phyloP scores from a whole-genome alignment of 129 eudicot species.

The Chrysanthemum seticuspe region DNA sequence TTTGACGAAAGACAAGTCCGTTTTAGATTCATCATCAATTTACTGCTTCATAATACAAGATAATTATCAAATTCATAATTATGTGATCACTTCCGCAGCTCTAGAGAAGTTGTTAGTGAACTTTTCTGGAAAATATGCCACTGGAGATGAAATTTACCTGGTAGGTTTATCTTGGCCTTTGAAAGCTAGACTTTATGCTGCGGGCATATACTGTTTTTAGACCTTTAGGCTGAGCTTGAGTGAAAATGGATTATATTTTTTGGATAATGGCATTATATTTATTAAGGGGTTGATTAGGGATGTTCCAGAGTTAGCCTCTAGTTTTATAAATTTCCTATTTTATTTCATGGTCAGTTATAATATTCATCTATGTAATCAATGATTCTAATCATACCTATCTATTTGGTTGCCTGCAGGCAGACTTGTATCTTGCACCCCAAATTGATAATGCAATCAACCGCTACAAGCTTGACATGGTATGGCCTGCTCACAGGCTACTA shows the following conservation, averaged over 20 bases:
- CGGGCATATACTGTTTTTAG: no score
- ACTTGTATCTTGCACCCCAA: constrained; percentile 81
- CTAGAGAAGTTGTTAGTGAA: constrained; percentile 65
- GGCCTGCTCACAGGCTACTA: neutral
- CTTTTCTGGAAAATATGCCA: constrained; percentile 81
- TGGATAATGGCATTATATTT: no score
- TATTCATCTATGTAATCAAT: neutral
- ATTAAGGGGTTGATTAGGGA: no score
- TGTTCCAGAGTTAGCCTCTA: neutral
- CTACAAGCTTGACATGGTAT: constrained; percentile 31
- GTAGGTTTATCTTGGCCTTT: constrained; percentile 36
- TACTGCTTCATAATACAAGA: no score
- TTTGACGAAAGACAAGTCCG: no score
- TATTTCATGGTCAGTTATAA: neutral
- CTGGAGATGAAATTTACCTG: constrained; percentile 83
- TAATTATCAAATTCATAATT: constrained; percentile 1
- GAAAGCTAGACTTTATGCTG: neutral
- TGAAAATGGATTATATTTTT: no score
- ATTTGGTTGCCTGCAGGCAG: constrained; percentile 56
- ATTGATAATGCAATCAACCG: constrained; percentile 58
- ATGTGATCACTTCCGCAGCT: constrained; percentile 44
- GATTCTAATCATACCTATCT: neutral
- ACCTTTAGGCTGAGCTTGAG: no score
- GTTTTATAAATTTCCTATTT: constrained; percentile 10
- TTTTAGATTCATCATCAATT: no score